Percentiles rank a stretch among this genome's conserved stretches.
These are phyloP conservation scores for Cryptococcus amylolentus DNA, from an alignment of 1,284 basidiomycete genomes.

Conservation along the genomic window DNA sequence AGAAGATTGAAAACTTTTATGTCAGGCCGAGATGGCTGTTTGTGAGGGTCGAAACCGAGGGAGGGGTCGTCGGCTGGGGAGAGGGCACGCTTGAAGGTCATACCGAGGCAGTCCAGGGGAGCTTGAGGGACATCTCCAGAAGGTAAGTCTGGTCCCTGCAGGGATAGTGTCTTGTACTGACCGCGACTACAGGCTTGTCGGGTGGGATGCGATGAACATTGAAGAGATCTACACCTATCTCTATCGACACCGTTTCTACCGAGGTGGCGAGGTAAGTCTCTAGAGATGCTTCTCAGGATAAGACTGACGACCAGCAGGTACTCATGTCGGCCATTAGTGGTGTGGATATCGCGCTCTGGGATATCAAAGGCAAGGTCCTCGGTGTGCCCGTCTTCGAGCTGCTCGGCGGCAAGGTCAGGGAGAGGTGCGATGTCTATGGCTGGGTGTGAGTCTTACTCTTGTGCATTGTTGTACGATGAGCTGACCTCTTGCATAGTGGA, in stretches of 20 bases:
- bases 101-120: constrained; percentile 72
- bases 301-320: constrained; percentile 35
- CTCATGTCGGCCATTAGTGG: constrained; percentile 34
- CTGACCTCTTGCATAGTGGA: constrained; percentile 46
- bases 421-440: constrained; percentile 47
- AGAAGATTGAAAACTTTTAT: constrained; percentile 57
- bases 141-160: constrained; percentile 47
- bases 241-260: constrained; percentile 66
- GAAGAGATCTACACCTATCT: constrained; percentile 59
- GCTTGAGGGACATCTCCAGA: constrained; percentile 60
- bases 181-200: constrained; percentile 35
- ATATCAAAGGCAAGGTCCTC: constrained; percentile 73
- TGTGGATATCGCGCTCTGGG: constrained; percentile 49
- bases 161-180: background rate
- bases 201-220: constrained; percentile 66
- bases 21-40: constrained; percentile 73
- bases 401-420: constrained; percentile 64
- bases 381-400: constrained; percentile 72
- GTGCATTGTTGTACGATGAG: background rate
- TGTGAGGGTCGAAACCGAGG: constrained; percentile 65
- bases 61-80: constrained; percentile 65
- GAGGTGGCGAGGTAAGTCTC: constrained; percentile 57
- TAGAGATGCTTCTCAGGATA: background rate
- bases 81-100: constrained; percentile 53
- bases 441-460: constrained; percentile 29